Base-by-base conservation (phyloP, 345 rosid species). In the Hirschfeldia incana region DNA sequence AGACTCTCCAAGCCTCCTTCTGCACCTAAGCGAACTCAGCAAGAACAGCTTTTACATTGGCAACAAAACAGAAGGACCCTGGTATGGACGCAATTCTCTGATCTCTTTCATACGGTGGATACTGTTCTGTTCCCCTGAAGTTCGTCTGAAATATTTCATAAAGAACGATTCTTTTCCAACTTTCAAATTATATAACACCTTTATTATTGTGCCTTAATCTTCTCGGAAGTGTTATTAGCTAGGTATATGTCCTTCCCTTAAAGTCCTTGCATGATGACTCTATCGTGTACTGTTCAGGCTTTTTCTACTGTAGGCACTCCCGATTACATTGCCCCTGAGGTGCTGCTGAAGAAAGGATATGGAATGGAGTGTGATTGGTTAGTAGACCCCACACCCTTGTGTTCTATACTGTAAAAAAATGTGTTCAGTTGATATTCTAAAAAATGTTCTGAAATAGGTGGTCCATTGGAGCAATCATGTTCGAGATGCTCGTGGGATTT, bases 11-110 rank as follows among this genome's bases (percentile, higher is more conserved):
- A 72, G 57, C 72, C 81, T 61, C 91, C 91, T 66, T 76, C 86
- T 76, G 83, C 83, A 27, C 91, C 91, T 77, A 89, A 61, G 78
- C 82, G 91, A 37, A 82, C 93, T 60, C 93, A 89, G 73, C 91
- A 87, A 72, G 93, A 89, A 71, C 93, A 89, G 77, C 83, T 85
- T 68, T 85, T 83, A 79, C 89, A 89, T 67, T 89, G 93, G 93
- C 91, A 89, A 85, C 87, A 87, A 83, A 89, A 87, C 75, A 81
- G 93, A 81, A 81, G 91, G 75, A 84, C 85, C 82, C 83, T 89
- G 78, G 93, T 89, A 85, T 81, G 82, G 72, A 72, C 75, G 72
- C 57, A 13, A 61, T 70, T 67, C 51, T 65, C 67, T 42, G 60
- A n/a, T 49, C 75, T 69, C 27, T 61, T 61, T 59, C 46, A 67